These are phyloP conservation scores for Trichoderma asperelloides DNA, from an alignment of 495 filamentous ascomycete species.

Conservation along the genomic window DNA sequence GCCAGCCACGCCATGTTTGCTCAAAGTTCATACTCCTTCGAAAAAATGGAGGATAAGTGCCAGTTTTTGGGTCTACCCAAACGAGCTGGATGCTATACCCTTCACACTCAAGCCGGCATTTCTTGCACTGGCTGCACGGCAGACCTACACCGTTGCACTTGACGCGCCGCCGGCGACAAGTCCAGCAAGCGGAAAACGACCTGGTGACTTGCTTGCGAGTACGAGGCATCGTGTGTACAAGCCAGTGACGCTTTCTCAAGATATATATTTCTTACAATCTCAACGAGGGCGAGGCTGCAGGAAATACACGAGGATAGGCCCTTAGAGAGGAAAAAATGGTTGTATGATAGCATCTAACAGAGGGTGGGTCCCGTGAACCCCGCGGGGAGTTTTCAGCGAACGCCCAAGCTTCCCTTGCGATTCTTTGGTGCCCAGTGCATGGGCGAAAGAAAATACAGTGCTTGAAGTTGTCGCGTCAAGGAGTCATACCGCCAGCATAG, in stretches of 20 bases:
- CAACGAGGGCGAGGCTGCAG: no score
- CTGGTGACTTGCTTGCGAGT: neutral
- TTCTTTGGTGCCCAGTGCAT: no score
- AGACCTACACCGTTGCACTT: neutral
- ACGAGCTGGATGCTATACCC: neutral
- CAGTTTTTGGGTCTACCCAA: neutral
- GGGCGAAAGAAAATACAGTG: no score
- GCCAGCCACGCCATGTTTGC: neutral
- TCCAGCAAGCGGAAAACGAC: neutral
- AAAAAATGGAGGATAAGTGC: neutral
- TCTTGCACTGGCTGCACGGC: neutral
- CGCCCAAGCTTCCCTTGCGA: no score
- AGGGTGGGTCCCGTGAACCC: no score
- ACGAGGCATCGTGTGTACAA: neutral
- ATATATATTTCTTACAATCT: neutral
- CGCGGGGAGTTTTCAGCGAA: no score
- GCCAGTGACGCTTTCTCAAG: neutral
- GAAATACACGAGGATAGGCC: no score
- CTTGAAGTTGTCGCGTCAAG: no score
- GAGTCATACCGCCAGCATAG: no score
- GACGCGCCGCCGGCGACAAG: neutral
- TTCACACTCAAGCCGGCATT: neutral
- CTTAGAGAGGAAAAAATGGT: no score
- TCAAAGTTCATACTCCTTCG: neutral
- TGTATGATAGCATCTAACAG: no score